Evolutionary conservation across 768 basidiomycete genomes (phyloP).

Genomic region (Tulasnella sp.): DNA sequence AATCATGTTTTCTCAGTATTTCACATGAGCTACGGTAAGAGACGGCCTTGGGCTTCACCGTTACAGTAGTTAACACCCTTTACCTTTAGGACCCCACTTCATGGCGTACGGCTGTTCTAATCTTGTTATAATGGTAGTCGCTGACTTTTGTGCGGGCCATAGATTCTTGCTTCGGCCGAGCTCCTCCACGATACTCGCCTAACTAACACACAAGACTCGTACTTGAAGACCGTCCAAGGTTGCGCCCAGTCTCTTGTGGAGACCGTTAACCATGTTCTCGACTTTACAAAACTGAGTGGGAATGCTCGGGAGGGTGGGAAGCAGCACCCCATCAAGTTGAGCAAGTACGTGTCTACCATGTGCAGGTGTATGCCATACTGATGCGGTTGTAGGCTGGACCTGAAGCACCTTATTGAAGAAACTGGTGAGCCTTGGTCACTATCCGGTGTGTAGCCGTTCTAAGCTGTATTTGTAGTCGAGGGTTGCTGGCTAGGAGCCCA

Average conservation of each 20-base stretch:
- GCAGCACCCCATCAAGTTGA: constrained; percentile 58
- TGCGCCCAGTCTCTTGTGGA: constrained; percentile 93
- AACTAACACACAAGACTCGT: constrained; percentile 69
- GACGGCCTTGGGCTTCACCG: neutral
- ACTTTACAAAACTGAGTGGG: constrained; percentile 90
- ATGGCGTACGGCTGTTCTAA: constrained; percentile 46
- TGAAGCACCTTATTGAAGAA: constrained; percentile 75
- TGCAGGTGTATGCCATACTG: neutral
- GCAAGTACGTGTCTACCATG: constrained; percentile 36
- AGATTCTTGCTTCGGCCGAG: constrained; percentile 88
- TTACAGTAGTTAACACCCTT: constrained; percentile 19
- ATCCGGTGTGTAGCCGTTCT: neutral
- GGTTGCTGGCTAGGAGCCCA: constrained; percentile 90
- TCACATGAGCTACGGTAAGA: constrained; percentile 60
- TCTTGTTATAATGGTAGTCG: constrained; percentile 7
- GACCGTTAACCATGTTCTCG: constrained; percentile 92
- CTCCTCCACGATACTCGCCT: constrained; percentile 76
- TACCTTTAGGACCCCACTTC: constrained; percentile 66
- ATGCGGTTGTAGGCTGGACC: constrained; percentile 39
- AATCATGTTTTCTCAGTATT: constrained; percentile 39
- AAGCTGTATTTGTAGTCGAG: constrained; percentile 40
- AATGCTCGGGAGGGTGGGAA: constrained; percentile 67
- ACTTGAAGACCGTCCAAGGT: constrained; percentile 85
- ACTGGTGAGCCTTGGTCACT: constrained; percentile 28
- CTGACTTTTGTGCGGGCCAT: neutral